These are phyloP conservation scores for Iodosphaeria phyllophila DNA, from an alignment of 2,329 filamentous ascomycete species.

Conservation along the genomic window DNA sequence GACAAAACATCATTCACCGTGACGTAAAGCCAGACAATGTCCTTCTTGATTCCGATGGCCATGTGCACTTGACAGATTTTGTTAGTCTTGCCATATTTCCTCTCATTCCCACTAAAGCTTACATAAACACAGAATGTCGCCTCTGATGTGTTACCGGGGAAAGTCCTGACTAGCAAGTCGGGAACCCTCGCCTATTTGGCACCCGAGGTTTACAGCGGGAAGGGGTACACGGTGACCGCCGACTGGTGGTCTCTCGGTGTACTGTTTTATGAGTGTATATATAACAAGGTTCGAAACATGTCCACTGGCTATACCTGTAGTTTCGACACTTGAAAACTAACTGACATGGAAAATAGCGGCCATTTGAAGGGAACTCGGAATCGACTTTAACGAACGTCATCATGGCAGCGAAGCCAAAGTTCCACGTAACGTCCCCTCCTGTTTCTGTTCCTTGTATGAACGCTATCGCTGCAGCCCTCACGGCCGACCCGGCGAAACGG, in stretches of 20 bases:
- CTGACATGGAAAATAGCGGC: slow-evolving; percentile 36
- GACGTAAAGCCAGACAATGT: slow-evolving; percentile 91
- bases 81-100: too few species aligned
- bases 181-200: slow-evolving; percentile 91
- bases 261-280: slow-evolving; percentile 98
- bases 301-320: background rate
- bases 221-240: slow-evolving; percentile 74
- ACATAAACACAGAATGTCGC: slow-evolving; percentile 78
- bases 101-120: slow-evolving; percentile 3
- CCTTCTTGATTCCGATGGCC: slow-evolving; percentile 69
- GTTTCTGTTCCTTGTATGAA: slow-evolving; percentile 79
- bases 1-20: slow-evolving; percentile 74
- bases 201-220: slow-evolving; percentile 83
- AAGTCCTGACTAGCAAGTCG: slow-evolving; percentile 81
- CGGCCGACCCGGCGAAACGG: slow-evolving; percentile 60
- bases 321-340: background rate
- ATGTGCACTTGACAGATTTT: slow-evolving; percentile 96
- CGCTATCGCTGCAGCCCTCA: slow-evolving; percentile 68
- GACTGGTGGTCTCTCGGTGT: slow-evolving; percentile 99
- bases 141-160: slow-evolving; percentile 72
- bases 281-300: slow-evolving; percentile 60
- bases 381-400: slow-evolving; percentile 65
- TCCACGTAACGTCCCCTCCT: slow-evolving; percentile 79
- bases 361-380: slow-evolving; percentile 82
- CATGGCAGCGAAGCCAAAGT: slow-evolving; percentile 64